Base-by-base conservation (phyloP, 306 rosid species). In the Prinsepia uniflora region DNA sequence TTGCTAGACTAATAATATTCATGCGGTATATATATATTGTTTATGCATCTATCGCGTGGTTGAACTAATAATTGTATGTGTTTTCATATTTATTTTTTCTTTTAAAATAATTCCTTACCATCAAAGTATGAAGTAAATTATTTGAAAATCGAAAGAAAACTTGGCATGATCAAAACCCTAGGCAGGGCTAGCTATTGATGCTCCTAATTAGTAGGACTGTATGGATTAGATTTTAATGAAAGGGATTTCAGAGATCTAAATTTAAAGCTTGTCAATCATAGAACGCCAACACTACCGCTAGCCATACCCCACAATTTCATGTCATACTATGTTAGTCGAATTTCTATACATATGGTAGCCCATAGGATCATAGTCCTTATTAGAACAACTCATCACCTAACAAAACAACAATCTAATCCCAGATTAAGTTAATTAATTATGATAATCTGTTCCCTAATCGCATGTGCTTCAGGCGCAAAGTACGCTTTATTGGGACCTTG, bases 391-490 rank as follows among this genome's bases (percentile, higher is more conserved):
- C 80, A 70, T 77, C 72, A 67, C 73, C 79, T 68, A 84, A 84
- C 65, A 57, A 74, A 71, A 78, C 70, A 76, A 66, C 34, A 67
- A 63, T 65, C 34, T 63, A 75, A 76, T 72, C 72, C 72, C 40
- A 73, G 63, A 72, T 76, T 72, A 62, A 34, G 74, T 66, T 18
- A 14, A 11, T 50, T 17, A 75, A 58, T 65, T 14, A 68, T n/a
- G 4, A 34, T 47, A 67, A 63, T 62, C 7, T 34, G 3, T 57
- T 6, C 17, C 74, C 49, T 52, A 67, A 63, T 40, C 46, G 81
- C 97, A 92, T 89, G 98, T 92, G 96, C 71, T 57, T 76, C 6
- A 66, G 60, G 81, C 94, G 86, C 73, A 74, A 92, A 80, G 78
- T 67, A 78, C 95, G 95, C 76, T 58, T 30, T 49, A 75, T 70